A percentile compares a stretch with the other conserved stretches of the same genome.
These are phyloP conservation scores for Chalaropsis ovoidea DNA, from an alignment of 2,329 filamentous ascomycete species.

Conservation along the genomic window DNA sequence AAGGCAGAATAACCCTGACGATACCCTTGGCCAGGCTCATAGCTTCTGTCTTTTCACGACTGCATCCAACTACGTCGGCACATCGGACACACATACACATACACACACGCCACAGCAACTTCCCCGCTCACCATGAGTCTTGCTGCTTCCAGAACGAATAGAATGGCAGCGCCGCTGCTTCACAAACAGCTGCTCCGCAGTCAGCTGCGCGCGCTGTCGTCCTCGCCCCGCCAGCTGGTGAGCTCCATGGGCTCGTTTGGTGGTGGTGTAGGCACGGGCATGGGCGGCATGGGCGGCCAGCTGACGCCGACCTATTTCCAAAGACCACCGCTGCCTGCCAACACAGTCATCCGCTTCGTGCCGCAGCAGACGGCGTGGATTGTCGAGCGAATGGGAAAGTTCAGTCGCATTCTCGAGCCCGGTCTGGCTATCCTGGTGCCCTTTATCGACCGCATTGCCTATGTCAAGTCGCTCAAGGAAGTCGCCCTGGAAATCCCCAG, in stretches of 20 bases:
- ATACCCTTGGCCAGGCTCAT: neutral
- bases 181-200: constrained; percentile 15
- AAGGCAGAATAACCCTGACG: neutral
- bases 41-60: neutral
- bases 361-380: constrained; percentile 99
- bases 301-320: constrained; percentile 70
- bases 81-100: neutral
- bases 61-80: constrained; percentile 7
- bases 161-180: constrained; percentile 19
- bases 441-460: constrained; percentile 89
- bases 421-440: constrained; percentile 82
- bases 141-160: constrained; percentile 21
- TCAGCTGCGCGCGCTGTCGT: constrained; percentile 25
- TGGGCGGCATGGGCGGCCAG: constrained; percentile 30
- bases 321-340: constrained; percentile 65
- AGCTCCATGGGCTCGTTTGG: constrained; percentile 31
- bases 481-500: constrained; percentile 92
- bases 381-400: constrained; percentile 98
- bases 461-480: constrained; percentile 96
- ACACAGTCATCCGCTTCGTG: constrained; percentile 91
- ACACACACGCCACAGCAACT: neutral
- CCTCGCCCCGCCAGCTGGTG: constrained; percentile 32
- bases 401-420: constrained; percentile 83
- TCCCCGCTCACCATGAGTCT: constrained; percentile 19
- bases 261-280: constrained; percentile 15